A percentile compares a stretch with the other conserved stretches of the same genome.
phyloP scores from a whole-genome alignment of 148 eudicot genomes.

The Chenopodium quinoa region DNA sequence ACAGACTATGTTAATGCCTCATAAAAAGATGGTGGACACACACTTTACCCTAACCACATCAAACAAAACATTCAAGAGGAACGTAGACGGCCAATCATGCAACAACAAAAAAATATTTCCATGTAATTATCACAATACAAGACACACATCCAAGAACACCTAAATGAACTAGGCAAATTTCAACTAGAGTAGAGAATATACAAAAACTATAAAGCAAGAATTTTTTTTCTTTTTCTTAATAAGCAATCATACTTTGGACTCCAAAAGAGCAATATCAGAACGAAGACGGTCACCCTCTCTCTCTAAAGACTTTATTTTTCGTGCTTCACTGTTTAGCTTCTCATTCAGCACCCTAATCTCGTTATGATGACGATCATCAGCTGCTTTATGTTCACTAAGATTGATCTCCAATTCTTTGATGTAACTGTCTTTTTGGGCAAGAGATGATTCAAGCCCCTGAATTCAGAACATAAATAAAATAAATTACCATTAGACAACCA shows the following conservation, averaged over 20 bases:
- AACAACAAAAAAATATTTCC: not conserved
- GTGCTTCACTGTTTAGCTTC: slow-evolving; percentile 70
- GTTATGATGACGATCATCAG: slow-evolving; percentile 53
- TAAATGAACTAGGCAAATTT: not conserved
- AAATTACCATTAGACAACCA: slow-evolving; percentile 19
- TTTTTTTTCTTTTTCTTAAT: not conserved
- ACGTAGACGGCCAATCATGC: not conserved
- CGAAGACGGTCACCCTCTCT: slow-evolving; percentile 85
- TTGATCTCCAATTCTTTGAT: slow-evolving; percentile 67
- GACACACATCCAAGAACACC: not conserved
- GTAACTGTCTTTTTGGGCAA: slow-evolving; percentile 57
- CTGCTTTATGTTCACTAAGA: slow-evolving; percentile 56
- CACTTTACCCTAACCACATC: not conserved
- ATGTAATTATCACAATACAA: not conserved
- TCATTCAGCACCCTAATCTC: slow-evolving; percentile 79
- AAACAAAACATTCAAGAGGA: not conserved
- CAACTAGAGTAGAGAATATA: not conserved
- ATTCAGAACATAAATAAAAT: slow-evolving; percentile 21
- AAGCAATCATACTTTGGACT: slow-evolving; percentile 70
- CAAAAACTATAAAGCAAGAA: not conserved
- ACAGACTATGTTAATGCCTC: not conserved
- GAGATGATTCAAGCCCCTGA: slow-evolving; percentile 76
- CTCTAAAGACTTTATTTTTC: slow-evolving; percentile 80
- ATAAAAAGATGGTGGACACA: not conserved
- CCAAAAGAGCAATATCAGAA: slow-evolving; percentile 83